phyloP scores from a whole-genome alignment of 768 basidiomycete species.

The Phlebiopsis flavidoalba region DNA sequence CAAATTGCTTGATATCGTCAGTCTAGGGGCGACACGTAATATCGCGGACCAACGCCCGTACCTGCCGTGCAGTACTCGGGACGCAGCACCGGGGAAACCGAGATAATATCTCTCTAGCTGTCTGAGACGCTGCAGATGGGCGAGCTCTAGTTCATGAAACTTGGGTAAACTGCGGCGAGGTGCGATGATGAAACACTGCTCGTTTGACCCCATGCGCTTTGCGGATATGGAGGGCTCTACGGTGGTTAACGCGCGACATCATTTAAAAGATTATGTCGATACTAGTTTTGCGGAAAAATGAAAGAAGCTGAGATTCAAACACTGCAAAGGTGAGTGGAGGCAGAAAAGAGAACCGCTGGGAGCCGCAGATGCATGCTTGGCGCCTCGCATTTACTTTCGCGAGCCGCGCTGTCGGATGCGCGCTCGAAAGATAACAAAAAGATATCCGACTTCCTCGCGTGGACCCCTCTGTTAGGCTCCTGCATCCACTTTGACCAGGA shows the following conservation, averaged over 20 bases:
- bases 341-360: background rate
- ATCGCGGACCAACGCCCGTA: background rate
- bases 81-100: background rate
- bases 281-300: background rate
- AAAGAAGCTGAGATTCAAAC: background rate
- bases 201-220: background rate
- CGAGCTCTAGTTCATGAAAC: background rate
- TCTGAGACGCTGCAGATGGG: background rate
- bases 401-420: background rate
- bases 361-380: too few species aligned
- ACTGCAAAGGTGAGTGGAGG: background rate
- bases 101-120: background rate
- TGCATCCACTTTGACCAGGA: background rate
- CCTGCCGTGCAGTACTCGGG: background rate
- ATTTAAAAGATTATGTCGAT: background rate
- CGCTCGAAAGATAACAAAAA: background rate
- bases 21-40: background rate
- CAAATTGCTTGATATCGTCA: background rate
- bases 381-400: background rate
- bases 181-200: background rate
- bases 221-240: background rate
- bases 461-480: background rate
- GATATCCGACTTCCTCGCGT: background rate
- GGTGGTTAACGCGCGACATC: background rate
- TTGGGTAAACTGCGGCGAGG: background rate